Base-by-base conservation (phyloP, 179 eudicot species). In the Spinacia oleracea region DNA sequence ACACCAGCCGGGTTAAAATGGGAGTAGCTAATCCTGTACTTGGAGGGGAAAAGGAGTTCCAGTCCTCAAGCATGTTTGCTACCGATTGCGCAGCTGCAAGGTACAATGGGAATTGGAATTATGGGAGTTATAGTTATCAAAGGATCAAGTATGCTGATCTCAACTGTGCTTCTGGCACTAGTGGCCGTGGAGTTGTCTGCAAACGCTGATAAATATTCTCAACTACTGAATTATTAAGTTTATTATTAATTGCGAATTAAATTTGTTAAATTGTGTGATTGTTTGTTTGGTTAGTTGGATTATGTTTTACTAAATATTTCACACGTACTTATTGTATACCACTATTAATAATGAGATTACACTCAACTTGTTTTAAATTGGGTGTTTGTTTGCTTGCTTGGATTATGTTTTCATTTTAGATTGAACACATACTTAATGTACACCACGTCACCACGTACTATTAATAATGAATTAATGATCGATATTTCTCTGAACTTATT, bases 101-200 rank as follows among this genome's bases (percentile, higher is more conserved):
- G 56, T 93, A 90, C 56, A 60, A 23, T 16, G 81, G 83, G 0
- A 76, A 70, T 1, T 70, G 32, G 5, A 63, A 46, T 21, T 75
- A n/a, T 11, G 73, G n/a, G 5, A 68, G 20, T 74, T 35, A 76
- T 45, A 48, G 76, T 0, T 72, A 80, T 1, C 72, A 77, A 31
- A 66, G 51, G 32, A 38, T 81, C 23, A 82, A 82, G 62, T 86
- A 78, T 43, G 82, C 70, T 27, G 86, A 86, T 74, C 84, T 91
- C 34, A 82, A 77, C 6, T 91, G 97, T 42, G 85, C 82, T 59
- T 81, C 88, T 35, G 88, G 90, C 0, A 43, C 80, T 31, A 82
- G 68, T 23, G 92, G 97, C 6, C 73, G 53, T 6, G 96, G 96
- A 56, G 89, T 91, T 55, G 90, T 91, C 6, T 93, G 96, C 91